Percentiles rank a stretch among this genome's conserved stretches.
phyloP scores from a whole-genome alignment of 495 filamentous ascomycete genomes.

The Penicillium cosmopolitanum region DNA sequence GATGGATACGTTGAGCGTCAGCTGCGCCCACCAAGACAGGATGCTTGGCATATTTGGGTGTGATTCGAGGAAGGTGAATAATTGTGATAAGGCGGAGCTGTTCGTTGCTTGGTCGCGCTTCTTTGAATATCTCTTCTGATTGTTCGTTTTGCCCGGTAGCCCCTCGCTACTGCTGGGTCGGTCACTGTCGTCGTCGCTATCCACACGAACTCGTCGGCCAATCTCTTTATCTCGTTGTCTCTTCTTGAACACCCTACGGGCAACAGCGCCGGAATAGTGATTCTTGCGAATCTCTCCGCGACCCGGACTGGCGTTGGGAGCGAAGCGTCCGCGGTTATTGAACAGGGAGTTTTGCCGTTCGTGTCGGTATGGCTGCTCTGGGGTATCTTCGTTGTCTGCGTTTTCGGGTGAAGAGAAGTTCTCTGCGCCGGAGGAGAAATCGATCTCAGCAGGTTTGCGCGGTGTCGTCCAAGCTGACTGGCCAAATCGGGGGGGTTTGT shows the following conservation, averaged over 20 bases:
- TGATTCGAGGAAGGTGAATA: constrained; percentile 70
- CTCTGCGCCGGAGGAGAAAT: constrained; percentile 81
- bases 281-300: constrained; percentile 60
- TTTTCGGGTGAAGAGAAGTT: constrained; percentile 74
- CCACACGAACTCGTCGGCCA: constrained; percentile 47
- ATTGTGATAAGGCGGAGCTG: constrained; percentile 51
- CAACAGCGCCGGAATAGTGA: constrained; percentile 56
- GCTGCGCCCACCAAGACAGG: constrained; percentile 81
- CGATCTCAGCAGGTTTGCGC: constrained; percentile 65
- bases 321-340: constrained; percentile 49
- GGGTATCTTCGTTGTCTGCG: constrained; percentile 69
- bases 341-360: constrained; percentile 51
- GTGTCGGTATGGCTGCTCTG: constrained; percentile 56
- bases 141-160: constrained; percentile 21
- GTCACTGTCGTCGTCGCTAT: constrained; percentile 64
- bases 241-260: constrained; percentile 57
- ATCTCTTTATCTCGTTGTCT: constrained; percentile 51
- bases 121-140: constrained; percentile 16
- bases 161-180: constrained; percentile 49
- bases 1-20: constrained; percentile 77
- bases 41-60: constrained; percentile 87
- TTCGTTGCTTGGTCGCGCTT: constrained; percentile 18
- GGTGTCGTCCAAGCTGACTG: constrained; percentile 80
- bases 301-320: constrained; percentile 50
- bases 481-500: constrained; percentile 53